Percentiles rank a stretch among this genome's conserved stretches.
phyloP scores from a whole-genome alignment of 768 basidiomycete species.

The Leccinum truebloodii region DNA sequence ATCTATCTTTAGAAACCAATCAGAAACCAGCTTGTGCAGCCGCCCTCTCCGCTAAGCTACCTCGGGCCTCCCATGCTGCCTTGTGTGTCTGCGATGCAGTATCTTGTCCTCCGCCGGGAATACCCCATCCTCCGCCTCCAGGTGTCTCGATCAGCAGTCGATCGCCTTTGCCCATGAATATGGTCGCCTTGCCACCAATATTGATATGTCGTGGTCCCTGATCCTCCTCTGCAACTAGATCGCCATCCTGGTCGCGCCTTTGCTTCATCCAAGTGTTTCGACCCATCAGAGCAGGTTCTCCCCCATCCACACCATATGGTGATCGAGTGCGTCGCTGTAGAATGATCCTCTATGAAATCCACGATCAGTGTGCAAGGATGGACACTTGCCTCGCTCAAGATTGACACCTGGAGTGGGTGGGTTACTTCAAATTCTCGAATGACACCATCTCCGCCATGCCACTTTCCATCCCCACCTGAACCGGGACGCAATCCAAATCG shows the following conservation, averaged over 20 bases:
- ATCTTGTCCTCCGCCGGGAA: constrained; percentile 12
- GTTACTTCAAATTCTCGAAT: constrained; percentile 81
- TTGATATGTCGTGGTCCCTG: constrained; percentile 64
- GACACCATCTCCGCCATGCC: constrained; percentile 82
- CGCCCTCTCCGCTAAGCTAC: constrained; percentile 64
- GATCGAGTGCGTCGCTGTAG: constrained; percentile 75
- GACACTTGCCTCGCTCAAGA: constrained; percentile 72
- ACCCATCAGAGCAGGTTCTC: constrained; percentile 67
- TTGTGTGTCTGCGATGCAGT: constrained; percentile 31
- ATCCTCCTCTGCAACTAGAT: constrained; percentile 45
- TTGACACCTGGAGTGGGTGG: constrained; percentile 82
- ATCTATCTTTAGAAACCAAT: constrained; percentile 5
- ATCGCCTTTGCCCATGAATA: constrained; percentile 89
- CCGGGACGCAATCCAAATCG: constrained; percentile 74
- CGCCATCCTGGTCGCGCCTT: constrained; percentile 65
- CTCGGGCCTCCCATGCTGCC: constrained; percentile 65
- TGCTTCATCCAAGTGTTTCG: constrained; percentile 88
- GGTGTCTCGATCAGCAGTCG: constrained; percentile 81
- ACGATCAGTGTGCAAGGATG: not conserved
- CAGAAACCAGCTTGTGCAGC: constrained; percentile 65
- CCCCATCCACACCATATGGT: constrained; percentile 87
- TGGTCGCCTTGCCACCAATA: constrained; percentile 85
- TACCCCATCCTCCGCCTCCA: constrained; percentile 88
- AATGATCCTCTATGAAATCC: not conserved
- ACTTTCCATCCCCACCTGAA: constrained; percentile 71